Percentiles rank a stretch among this genome's conserved stretches.
These are phyloP conservation scores for Paraphoma sp. DNA, from an alignment of 2,329 filamentous ascomycete genomes.

Conservation along the genomic window DNA sequence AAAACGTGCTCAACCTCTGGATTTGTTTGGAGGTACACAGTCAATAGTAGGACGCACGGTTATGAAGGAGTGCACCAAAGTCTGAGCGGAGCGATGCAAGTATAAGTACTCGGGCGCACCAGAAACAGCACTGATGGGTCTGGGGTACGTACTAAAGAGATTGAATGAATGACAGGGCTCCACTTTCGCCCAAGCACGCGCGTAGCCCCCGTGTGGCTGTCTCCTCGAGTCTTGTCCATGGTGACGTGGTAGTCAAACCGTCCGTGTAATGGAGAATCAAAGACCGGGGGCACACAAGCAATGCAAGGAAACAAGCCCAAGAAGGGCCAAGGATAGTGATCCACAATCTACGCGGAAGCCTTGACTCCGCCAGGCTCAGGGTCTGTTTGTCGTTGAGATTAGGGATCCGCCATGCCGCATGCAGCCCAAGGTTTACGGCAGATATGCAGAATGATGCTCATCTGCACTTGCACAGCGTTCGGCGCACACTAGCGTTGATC, in stretches of 20 bases:
- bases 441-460: constrained; percentile 21
- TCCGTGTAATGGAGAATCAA: constrained; percentile 36
- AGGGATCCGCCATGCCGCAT: constrained; percentile 27
- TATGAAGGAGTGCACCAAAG: constrained; percentile 6
- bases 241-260: constrained; percentile 46
- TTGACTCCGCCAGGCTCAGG: constrained; percentile 36
- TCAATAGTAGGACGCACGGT: constrained; percentile 18
- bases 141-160: constrained; percentile 21
- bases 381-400: constrained; percentile 31
- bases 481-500: constrained; percentile 21
- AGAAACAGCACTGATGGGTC: constrained; percentile 20
- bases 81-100: constrained; percentile 10
- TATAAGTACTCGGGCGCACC: constrained; percentile 28
- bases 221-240: constrained; percentile 21
- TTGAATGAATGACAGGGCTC: constrained; percentile 28
- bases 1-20: constrained; percentile 22
- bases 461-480: constrained; percentile 18
- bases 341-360: constrained; percentile 33
- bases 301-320: constrained; percentile 45
- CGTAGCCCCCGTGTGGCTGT: constrained; percentile 33
- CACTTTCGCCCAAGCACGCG: constrained; percentile 35
- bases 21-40: constrained; percentile 23
- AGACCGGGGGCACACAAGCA: constrained; percentile 42
- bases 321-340: constrained; percentile 36
- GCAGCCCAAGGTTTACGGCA: constrained; percentile 28